These are phyloP conservation scores for Alnus glutinosa DNA, from an alignment of 306 rosid species.

Conservation along the genomic window DNA sequence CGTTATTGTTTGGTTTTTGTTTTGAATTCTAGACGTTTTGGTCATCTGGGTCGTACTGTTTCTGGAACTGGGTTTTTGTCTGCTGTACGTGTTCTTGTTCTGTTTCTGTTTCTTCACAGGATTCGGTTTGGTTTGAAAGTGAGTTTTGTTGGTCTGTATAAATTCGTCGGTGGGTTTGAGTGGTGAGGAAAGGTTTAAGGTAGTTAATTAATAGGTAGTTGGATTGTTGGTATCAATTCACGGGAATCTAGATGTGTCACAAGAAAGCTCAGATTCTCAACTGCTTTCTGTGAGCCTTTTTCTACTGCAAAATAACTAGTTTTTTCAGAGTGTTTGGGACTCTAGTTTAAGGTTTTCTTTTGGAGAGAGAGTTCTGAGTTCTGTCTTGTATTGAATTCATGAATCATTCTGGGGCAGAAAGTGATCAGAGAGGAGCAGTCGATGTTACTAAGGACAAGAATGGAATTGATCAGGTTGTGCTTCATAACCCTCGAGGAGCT, in stretches of 20 bases:
- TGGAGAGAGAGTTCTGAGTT: constrained; percentile 13
- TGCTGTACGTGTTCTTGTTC: not conserved
- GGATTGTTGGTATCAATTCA: constrained; percentile 48
- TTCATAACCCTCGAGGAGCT: constrained; percentile 68
- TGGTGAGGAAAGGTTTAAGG: constrained; percentile 12
- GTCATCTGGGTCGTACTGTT: constrained; percentile 14
- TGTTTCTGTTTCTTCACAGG: constrained; percentile 4
- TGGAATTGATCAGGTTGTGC: constrained; percentile 58
- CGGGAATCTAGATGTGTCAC: constrained; percentile 49
- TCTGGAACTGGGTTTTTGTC: not conserved
- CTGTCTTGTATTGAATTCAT: constrained; percentile 35
- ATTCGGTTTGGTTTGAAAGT: constrained; percentile 17
- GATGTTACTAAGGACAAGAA: constrained; percentile 54
- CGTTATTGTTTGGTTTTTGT: constrained; percentile 6
- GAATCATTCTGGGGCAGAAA: constrained; percentile 46
- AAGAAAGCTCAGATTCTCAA: constrained; percentile 33
- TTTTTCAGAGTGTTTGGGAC: constrained; percentile 20
- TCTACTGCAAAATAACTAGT: constrained; percentile 16
- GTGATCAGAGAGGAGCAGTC: constrained; percentile 36
- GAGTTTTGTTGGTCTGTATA: constrained; percentile 7
- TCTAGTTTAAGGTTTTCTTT: constrained; percentile 26
- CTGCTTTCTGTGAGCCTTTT: constrained; percentile 33
- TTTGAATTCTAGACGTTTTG: constrained; percentile 14
- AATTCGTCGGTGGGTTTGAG: constrained; percentile 13
- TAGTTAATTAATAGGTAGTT: constrained; percentile 36